Evolutionary conservation across 148 eudicot genomes (phyloP), one percentile per base, ranked within the genome.

Genomic region (Silene conica): DNA sequence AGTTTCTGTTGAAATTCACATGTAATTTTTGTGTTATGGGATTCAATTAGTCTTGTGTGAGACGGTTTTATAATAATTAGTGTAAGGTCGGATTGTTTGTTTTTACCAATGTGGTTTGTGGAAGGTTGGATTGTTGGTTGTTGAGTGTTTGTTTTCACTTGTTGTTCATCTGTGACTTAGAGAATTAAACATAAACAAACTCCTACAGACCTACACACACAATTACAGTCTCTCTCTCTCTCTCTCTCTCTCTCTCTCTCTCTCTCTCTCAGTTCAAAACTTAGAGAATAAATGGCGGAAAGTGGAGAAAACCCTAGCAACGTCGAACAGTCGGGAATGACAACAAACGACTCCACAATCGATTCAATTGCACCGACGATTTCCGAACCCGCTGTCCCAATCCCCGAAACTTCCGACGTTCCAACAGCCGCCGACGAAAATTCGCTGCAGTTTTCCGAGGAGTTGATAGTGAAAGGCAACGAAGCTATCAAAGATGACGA

Each of bases 401-500:
- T 67, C 63, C 80, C 63, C 13, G 88, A 77, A 41, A 74, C 83
- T 11, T 82, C 92, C 23, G 55, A 2, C 2, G 55, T 50, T 9
- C 15, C 55, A 18, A 4, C 55, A 14, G 52, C 72, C 23, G 59
- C 26, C 26, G 25, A 41, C 8, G 77, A 87, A 62, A 86, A 88
- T 34, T 82, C 90, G n/a, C 76, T 94, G 34, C 86, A 85, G 23
- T 58, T 73, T n/a, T 83, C 96, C 3, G 88, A 84, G 12, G 96
- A 92, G 83, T 83, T 92, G 77, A 83, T 81, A 85, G 89, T 75
- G 72, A 87, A 74, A 75, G 98, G 90, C 38, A 62, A 73, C 4
- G 74, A 75, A 66, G 93, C 93, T 0, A 74, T 83, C 12, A 88
- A 86, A 69, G 96, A 87, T 3, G 63, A 41, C 10, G 97, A 92